Evolutionary conservation across 495 filamentous ascomycete species (phyloP).

Genomic region (Parathielavia hyrcaniae): DNA sequence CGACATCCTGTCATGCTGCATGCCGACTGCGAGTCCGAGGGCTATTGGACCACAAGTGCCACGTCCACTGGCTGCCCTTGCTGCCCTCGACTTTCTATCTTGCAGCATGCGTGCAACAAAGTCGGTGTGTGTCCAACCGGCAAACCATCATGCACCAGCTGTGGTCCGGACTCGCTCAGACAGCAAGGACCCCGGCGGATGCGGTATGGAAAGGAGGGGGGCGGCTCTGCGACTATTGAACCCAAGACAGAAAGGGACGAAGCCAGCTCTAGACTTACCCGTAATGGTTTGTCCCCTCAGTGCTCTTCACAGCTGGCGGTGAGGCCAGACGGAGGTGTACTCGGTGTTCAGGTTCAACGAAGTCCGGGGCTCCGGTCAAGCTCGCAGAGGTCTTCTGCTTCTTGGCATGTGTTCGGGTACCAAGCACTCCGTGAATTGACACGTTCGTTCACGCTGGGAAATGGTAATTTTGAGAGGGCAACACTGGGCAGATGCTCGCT

Average conservation of each 20-base stretch:
- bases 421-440: too few species aligned
- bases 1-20: background rate
- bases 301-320: background rate
- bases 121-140: conserved; percentile 18
- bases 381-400: conserved; percentile 1
- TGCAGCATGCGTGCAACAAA: conserved; percentile 16
- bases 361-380: background rate
- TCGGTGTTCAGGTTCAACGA: background rate
- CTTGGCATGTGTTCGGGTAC: background rate
- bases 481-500: background rate
- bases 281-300: background rate
- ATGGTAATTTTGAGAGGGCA: background rate
- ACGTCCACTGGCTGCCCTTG: background rate
- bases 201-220: background rate
- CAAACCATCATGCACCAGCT: conserved; percentile 14
- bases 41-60: conserved; percentile 12
- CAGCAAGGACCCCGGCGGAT: background rate
- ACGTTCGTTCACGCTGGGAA: background rate
- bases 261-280: background rate
- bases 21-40: background rate
- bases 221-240: conserved; percentile 1
- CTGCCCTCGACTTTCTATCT: background rate
- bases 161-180: background rate
- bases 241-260: background rate
- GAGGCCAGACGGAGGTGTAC: background rate